phyloP scores from a whole-genome alignment of 139 green algal species.

The Haematococcus lacustris region DNA sequence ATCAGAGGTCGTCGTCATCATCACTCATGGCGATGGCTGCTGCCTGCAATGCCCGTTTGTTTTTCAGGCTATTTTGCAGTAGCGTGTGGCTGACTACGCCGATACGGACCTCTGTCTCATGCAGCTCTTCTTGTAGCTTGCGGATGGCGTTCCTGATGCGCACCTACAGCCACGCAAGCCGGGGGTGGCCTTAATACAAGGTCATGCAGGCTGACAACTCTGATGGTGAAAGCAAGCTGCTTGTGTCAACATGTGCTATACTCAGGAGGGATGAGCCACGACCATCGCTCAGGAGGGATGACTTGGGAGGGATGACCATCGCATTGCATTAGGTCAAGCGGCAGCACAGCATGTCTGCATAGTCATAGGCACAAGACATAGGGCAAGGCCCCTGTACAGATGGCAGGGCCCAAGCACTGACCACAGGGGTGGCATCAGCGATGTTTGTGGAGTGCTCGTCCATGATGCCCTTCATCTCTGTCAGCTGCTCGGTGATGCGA shows the following conservation, averaged over 20 bases:
- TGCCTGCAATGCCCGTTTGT: slow-evolving; percentile 27
- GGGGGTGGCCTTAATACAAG: no score
- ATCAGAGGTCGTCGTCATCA: neutral
- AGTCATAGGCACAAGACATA: no score
- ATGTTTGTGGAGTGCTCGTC: slow-evolving; percentile 73
- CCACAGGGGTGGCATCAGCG: slow-evolving; percentile 61
- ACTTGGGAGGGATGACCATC: no score
- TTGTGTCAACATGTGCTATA: no score
- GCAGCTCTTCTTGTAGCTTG: slow-evolving; percentile 54
- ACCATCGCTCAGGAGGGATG: no score
- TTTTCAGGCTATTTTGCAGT: slow-evolving; percentile 35
- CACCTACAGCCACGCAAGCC: slow-evolving; percentile 10
- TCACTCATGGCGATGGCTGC: neutral
- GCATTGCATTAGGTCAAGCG: no score
- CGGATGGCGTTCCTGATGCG: slow-evolving; percentile 55
- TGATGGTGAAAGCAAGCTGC: no score
- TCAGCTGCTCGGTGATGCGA: slow-evolving; percentile 50
- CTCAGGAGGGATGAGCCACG: no score
- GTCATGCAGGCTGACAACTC: no score
- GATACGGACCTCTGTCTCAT: slow-evolving; percentile 59
- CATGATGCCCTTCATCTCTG: slow-evolving; percentile 55
- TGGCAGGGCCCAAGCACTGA: no score
- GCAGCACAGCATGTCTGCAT: no score
- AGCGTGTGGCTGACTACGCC: slow-evolving; percentile 54
- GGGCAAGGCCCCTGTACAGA: no score